These are phyloP conservation scores for Borealophlyctis nickersoniae DNA, from an alignment of 192 early-diverging fungal species.

Conservation along the genomic window DNA sequence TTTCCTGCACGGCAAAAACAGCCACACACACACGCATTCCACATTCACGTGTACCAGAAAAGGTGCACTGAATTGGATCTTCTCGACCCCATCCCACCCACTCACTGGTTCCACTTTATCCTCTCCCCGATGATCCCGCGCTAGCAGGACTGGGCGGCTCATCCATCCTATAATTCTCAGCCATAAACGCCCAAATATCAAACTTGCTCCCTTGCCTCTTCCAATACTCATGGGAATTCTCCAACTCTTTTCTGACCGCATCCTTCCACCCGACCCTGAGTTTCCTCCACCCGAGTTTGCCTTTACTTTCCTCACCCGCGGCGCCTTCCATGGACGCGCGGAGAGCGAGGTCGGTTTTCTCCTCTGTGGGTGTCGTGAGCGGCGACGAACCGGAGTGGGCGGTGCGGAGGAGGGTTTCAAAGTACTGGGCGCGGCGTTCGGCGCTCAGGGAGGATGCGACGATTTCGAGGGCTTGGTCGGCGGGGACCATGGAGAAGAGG, in stretches of 20 bases:
- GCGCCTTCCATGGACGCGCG: slow-evolving; percentile 22
- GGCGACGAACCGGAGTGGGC: background rate
- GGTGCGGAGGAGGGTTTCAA: slow-evolving; percentile 16
- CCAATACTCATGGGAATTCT: slow-evolving; percentile 16
- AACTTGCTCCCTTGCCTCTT: slow-evolving; percentile 4
- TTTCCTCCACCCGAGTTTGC: slow-evolving; percentile 16
- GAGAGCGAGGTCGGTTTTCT: too few species aligned
- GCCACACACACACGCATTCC: too few species aligned
- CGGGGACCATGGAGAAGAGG: slow-evolving; percentile 26
- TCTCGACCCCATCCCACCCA: too few species aligned
- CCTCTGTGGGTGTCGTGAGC: slow-evolving; percentile 3
- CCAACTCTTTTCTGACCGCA: slow-evolving; percentile 17
- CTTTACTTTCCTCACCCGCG: slow-evolving; percentile 10
- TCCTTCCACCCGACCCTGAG: slow-evolving; percentile 27
- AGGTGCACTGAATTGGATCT: too few species aligned
- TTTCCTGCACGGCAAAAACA: too few species aligned
- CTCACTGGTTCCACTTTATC: too few species aligned
- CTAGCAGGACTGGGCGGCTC: too few species aligned
- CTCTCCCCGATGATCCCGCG: too few species aligned
- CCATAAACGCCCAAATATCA: slow-evolving; percentile 31
- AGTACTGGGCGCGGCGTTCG: slow-evolving; percentile 31
- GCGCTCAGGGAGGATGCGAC: slow-evolving; percentile 21
- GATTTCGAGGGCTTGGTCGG: slow-evolving; percentile 24
- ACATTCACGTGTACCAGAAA: too few species aligned
- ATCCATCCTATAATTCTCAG: slow-evolving; percentile 23